Percentiles rank a stretch among this genome's conserved stretches.
phyloP scores from a whole-genome alignment of 2,329 filamentous ascomycete species.

The Aureobasidium sp. region DNA sequence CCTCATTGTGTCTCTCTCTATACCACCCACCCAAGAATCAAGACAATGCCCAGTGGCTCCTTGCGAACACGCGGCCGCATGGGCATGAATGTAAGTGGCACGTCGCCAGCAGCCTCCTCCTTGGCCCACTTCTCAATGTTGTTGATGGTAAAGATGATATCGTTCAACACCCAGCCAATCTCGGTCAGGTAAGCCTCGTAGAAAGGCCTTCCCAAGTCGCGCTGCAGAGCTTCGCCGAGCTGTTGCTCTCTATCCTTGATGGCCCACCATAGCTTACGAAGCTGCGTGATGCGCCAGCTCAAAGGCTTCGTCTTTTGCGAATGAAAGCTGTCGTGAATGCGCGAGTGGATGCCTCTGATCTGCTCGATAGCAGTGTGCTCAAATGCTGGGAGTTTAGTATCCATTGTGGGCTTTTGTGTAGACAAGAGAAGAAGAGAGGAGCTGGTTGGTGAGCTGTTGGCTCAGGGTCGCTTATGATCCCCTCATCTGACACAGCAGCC shows the following conservation, averaged over 20 bases:
- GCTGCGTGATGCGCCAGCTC: constrained; percentile 74
- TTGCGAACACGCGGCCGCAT: constrained; percentile 73
- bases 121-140: constrained; percentile 76
- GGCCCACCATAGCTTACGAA: constrained; percentile 92
- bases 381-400: constrained; percentile 18
- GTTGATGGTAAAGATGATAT: constrained; percentile 70
- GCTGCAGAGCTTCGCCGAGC: constrained; percentile 65
- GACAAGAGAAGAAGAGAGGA: too few species aligned
- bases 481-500: constrained; percentile 6
- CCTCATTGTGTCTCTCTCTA: not conserved
- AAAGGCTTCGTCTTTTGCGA: constrained; percentile 76
- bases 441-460: not conserved
- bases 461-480: not conserved
- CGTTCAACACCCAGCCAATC: constrained; percentile 70
- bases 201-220: constrained; percentile 70
- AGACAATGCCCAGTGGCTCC: constrained; percentile 74
- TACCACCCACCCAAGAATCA: constrained; percentile 66
- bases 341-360: constrained; percentile 56
- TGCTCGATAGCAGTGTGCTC: constrained; percentile 55
- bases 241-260: constrained; percentile 69
- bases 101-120: constrained; percentile 68
- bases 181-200: constrained; percentile 72
- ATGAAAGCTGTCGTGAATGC: constrained; percentile 62
- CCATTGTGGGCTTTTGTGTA: not conserved
- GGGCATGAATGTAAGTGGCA: constrained; percentile 59